A percentile compares a stretch with the other conserved stretches of the same genome.
Evolutionary conservation across 805 yeast genomes (phyloP).

Genomic region (Danielozyma ontarioensis): DNA sequence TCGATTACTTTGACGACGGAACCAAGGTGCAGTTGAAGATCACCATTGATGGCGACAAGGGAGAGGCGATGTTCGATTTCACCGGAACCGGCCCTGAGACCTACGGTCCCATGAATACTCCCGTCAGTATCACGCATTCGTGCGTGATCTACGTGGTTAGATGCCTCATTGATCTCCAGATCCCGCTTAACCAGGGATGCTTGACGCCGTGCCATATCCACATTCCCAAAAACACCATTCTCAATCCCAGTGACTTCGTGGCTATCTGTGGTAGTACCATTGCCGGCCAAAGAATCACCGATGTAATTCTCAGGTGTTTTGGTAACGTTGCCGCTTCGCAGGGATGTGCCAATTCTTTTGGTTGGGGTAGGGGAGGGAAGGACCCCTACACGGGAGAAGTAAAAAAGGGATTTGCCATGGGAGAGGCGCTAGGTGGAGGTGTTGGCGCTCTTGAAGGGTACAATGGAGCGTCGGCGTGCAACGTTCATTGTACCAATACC

Average conservation of each 20-base stretch:
- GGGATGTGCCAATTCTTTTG: constrained; percentile 9
- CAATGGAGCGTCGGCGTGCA: background rate
- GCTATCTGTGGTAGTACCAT: constrained; percentile 20
- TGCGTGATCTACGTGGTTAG: constrained; percentile 14
- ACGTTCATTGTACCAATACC: background rate
- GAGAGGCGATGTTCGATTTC: constrained; percentile 66
- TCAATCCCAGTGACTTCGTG: constrained; percentile 17
- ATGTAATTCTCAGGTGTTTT: constrained; percentile 17
- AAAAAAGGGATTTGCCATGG: constrained; percentile 11
- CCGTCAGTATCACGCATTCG: constrained; percentile 11
- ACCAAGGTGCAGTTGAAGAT: constrained; percentile 7
- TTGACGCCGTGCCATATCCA: constrained; percentile 14
- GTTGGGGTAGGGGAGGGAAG: constrained; percentile 9
- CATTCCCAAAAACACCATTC: constrained; percentile 11
- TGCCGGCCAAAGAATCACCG: constrained; percentile 19
- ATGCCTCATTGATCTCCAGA: constrained; percentile 12
- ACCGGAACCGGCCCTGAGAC: constrained; percentile 1
- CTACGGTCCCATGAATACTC: constrained; percentile 12
- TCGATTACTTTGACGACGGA: constrained; percentile 20
- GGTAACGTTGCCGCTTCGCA: constrained; percentile 17
- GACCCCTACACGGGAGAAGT: constrained; percentile 6
- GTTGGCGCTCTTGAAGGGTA: constrained; percentile 5
- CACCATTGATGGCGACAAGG: constrained; percentile 1
- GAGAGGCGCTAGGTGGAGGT: constrained; percentile 8
- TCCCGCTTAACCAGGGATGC: constrained; percentile 19